Evolutionary conservation across 805 yeast species (phyloP).

Genomic region (Sungouiozyma intestinalis): DNA sequence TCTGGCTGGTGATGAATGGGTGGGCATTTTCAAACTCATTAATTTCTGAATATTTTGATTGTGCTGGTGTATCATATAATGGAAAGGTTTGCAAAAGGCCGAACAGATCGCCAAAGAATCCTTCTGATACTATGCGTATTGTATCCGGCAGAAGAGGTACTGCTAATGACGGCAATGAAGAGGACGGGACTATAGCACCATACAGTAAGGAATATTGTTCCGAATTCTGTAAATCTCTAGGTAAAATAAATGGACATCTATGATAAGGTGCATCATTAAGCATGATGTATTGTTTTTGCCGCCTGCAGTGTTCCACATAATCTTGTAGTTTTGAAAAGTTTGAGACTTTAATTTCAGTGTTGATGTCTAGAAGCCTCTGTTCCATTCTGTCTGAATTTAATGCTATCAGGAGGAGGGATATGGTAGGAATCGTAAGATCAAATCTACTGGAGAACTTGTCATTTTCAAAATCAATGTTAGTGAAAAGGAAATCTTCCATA

Average conservation of each 20-base stretch:
- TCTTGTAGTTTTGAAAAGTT: slow-evolving; percentile 47
- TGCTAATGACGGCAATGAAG: slow-evolving; percentile 54
- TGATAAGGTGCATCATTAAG: slow-evolving; percentile 77
- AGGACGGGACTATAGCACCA: slow-evolving; percentile 47
- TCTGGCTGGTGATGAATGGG: neutral
- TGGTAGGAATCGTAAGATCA: slow-evolving; percentile 39
- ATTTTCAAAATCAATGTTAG: slow-evolving; percentile 62
- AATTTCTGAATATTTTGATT: neutral
- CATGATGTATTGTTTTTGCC: slow-evolving; percentile 57
- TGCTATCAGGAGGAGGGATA: slow-evolving; percentile 24
- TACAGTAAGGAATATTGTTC: slow-evolving; percentile 36
- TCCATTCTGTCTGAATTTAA: slow-evolving; percentile 19
- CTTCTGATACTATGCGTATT: slow-evolving; percentile 33
- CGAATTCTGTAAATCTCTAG: slow-evolving; percentile 37
- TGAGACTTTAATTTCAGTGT: slow-evolving; percentile 51
- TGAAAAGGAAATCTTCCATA: slow-evolving; percentile 27
- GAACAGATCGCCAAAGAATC: slow-evolving; percentile 20
- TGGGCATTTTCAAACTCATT: neutral
- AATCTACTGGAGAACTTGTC: slow-evolving; percentile 47
- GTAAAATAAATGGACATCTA: slow-evolving; percentile 62
- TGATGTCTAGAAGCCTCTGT: slow-evolving; percentile 31
- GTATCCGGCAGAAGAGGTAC: slow-evolving; percentile 47
- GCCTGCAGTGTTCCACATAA: slow-evolving; percentile 30
- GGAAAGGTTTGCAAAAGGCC: neutral
- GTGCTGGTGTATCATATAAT: neutral